Base-by-base conservation (phyloP, 257 asterid genomes). In the Scutellaria minor region DNA sequence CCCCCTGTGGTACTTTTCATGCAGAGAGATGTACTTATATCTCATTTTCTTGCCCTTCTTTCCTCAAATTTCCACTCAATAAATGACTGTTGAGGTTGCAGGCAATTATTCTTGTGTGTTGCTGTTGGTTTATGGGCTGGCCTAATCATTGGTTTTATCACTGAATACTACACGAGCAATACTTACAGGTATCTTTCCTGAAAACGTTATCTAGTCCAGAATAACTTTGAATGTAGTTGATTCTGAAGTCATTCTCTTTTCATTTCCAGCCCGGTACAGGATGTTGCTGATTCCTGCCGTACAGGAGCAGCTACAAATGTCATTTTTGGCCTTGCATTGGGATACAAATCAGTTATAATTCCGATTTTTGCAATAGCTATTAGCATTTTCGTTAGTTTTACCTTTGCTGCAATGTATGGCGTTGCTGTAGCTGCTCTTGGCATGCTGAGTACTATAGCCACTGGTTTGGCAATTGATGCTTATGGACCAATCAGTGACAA, bases 111-210 rank as follows among this genome's bases (percentile, higher is more conserved):
- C 75, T 79, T 84, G 6, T 86, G 89, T 37, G 92, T 86, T 53
- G 76, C 82, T 27, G 83, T 82, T 77, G 89, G 92, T 54, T 77
- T 86, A 46, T 86, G 91, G 91, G 91, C 91, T 76, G 91, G 89
- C 27, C 73, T 86, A 24, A 78, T 82, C 18, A 86, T 86, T 68
- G 89, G 91, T 3, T 84, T 79, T 73, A 73, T 81, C 15, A 86
- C 89, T 0, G 91, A 86, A 59, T 86, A 86, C 78, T 86, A 75
- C 64, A 86, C 91, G 6, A 86, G 91, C 82, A 82, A 78, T 69
- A 87, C 89, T 37, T 86, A 84, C 61, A 82, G 89, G 88, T 85
- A 72, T 20, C 62, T 61, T 47, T 73, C 35, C 15, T 6, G 61
- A 64, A 55, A 11, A 8, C 41, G 14, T 6, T 50, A 42, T 58